Evolutionary conservation across 495 filamentous ascomycete genomes (phyloP).

Genomic region (Neurospora sp.): DNA sequence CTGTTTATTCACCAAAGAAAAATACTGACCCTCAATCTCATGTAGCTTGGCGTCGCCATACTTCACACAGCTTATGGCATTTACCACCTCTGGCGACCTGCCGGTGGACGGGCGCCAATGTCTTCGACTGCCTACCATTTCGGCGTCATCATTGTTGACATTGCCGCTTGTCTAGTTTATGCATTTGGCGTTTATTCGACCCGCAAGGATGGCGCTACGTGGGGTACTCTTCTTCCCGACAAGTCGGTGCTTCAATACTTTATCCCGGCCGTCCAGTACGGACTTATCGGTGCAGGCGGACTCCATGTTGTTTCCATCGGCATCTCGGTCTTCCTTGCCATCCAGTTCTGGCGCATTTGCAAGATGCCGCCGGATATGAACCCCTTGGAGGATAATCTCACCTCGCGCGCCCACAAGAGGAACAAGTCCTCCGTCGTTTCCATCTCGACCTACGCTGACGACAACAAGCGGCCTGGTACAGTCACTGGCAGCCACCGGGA

Average conservation of each 20-base stretch:
- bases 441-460: constrained; percentile 39
- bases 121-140: constrained; percentile 79
- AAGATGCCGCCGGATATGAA: constrained; percentile 85
- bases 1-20: neutral
- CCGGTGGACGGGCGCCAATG: constrained; percentile 56
- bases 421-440: constrained; percentile 62
- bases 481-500: constrained; percentile 36
- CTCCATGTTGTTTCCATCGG: constrained; percentile 61
- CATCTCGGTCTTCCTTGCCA: constrained; percentile 58
- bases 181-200: constrained; percentile 56
- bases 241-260: constrained; percentile 41
- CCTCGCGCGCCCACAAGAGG: constrained; percentile 62
- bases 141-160: constrained; percentile 65
- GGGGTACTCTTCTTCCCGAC: constrained; percentile 52
- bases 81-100: constrained; percentile 61
- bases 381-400: constrained; percentile 77
- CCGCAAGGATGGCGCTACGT: constrained; percentile 42
- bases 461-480: constrained; percentile 39
- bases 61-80: constrained; percentile 64
- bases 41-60: constrained; percentile 58
- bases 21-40: neutral
- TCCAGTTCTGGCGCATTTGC: constrained; percentile 72
- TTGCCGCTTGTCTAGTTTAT: constrained; percentile 65
- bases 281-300: constrained; percentile 48
- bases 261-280: constrained; percentile 52